Conservation (phyloP, 805 yeast genomes). For the Lipomyces japonicus region DNA sequence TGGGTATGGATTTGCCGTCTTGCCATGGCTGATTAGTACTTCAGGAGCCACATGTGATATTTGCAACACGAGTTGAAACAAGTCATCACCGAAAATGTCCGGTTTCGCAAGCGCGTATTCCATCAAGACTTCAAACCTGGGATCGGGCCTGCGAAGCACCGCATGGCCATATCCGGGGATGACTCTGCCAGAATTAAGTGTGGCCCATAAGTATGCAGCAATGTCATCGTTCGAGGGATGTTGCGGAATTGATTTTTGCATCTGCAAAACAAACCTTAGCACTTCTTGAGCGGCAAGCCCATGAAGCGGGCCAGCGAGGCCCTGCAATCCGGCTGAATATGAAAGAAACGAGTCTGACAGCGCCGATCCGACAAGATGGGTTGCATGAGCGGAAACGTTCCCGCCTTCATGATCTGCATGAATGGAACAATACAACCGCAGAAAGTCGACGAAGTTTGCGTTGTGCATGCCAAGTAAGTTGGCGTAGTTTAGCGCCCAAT, state of each 20-base stretch:
- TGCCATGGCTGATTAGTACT: conserved; percentile 72
- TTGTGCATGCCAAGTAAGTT: conserved; percentile 54
- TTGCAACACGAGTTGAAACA: conserved; percentile 63
- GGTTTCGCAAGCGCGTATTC: conserved; percentile 56
- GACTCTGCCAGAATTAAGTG: conserved; percentile 69
- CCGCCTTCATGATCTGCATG: conserved; percentile 86
- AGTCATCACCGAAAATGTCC: conserved; percentile 53
- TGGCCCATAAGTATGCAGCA: conserved; percentile 65
- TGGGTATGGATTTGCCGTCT: conserved; percentile 82
- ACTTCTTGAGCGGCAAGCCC: conserved; percentile 87
- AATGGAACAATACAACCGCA: conserved; percentile 68
- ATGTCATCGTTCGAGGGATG: conserved; percentile 48
- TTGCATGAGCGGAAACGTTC: conserved; percentile 76
- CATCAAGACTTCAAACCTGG: conserved; percentile 71
- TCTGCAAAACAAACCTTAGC: conserved; percentile 63
- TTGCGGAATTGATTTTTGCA: conserved; percentile 44
- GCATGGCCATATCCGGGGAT: conserved; percentile 91
- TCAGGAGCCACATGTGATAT: conserved; percentile 69
- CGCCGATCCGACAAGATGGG: conserved; percentile 80
- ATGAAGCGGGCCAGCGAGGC: conserved; percentile 83
- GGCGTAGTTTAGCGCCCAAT: conserved; percentile 72
- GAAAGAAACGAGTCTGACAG: conserved; percentile 71
- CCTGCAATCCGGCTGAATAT: conserved; percentile 74
- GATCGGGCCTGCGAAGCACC: conserved; percentile 77
- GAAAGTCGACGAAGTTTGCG: conserved; percentile 57